These are phyloP conservation scores for Gamsiella multidivaricata DNA, from an alignment of 192 early-diverging fungal genomes.

Conservation along the genomic window DNA sequence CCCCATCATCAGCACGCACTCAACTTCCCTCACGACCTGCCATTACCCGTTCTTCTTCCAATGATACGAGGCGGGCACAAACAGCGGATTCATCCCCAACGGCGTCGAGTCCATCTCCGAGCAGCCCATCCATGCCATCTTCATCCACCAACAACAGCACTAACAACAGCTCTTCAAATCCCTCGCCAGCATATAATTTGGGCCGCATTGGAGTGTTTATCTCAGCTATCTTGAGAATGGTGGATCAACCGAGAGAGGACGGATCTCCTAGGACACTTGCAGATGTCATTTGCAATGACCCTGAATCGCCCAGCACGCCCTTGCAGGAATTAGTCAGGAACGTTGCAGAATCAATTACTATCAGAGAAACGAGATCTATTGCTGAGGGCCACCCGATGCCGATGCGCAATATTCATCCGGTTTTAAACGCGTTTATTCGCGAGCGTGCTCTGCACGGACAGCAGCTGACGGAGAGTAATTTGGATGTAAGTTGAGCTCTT, in stretches of 20 bases:
- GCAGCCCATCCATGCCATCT: slow-evolving; percentile 34
- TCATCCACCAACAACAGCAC: slow-evolving; percentile 15
- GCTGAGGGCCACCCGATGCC: slow-evolving; percentile 46
- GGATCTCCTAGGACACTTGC: slow-evolving; percentile 44
- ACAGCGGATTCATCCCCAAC: slow-evolving; percentile 13
- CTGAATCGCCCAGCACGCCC: slow-evolving; percentile 18
- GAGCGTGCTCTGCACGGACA: slow-evolving; percentile 36
- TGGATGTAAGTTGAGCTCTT: slow-evolving; percentile 33
- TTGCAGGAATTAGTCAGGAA: slow-evolving; percentile 46
- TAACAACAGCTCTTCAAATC: slow-evolving; percentile 1
- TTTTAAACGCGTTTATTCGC: slow-evolving; percentile 46
- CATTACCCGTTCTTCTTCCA: slow-evolving; percentile 6
- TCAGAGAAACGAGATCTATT: slow-evolving; percentile 45
- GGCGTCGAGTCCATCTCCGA: slow-evolving; percentile 40
- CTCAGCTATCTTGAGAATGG: slow-evolving; percentile 48
- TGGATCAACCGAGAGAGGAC: slow-evolving; percentile 55
- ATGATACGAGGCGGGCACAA: slow-evolving; percentile 18
- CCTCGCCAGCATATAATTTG: slow-evolving; percentile 47
- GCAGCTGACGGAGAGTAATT: slow-evolving; percentile 45
- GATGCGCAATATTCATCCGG: slow-evolving; percentile 48
- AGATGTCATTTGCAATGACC: slow-evolving; percentile 54
- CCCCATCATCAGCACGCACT: neutral
- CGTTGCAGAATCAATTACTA: slow-evolving; percentile 44
- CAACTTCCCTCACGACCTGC: slow-evolving; percentile 1
- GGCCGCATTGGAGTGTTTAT: slow-evolving; percentile 53